Base-by-base conservation (phyloP, 495 filamentous ascomycete genomes). In the Evernia prunastri region DNA sequence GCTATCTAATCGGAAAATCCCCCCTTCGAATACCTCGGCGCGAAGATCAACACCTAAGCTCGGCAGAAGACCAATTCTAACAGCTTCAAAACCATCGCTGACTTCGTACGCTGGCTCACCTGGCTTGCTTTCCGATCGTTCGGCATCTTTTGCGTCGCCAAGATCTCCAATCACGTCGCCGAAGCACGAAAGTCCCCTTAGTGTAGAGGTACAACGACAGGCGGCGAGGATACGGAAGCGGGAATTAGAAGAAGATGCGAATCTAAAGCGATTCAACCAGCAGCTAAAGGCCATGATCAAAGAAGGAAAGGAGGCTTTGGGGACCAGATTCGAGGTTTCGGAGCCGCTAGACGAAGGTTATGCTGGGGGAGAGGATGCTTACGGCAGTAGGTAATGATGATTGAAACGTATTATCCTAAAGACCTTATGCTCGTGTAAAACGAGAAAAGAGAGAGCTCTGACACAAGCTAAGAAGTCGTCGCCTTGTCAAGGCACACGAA, bases 241-340 rank as follows among this genome's bases (percentile, higher is more conserved):
- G 31, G 92, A 96, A 67, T 79, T 85, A 54, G 90, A 94, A 67
- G 84, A 87, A 23, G 92, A 97, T 68, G 83, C 84, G 49, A 86
- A 86, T 59, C 82, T 98, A 59, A 83, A 84, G 61, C 83, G 86
- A 27, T 83, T 97, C 72, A 94, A 93, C 70, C 79, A 84, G 43
- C 85, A 87, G 68, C 75, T 97, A 33, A 84, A 87, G 68, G 86
- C 82, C 37, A 90, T 98, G 89, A 96, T 98, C 51, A 74, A 86
- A 11, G 87, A 97, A 72, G 94, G 91, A 0, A 89, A 87, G 71
- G 89, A 94, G 70, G 94, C 94, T 17, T 70, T 97, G 27, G 91
- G 89, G 15, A 89, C 90, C 39, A 92, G 79, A 58, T 79, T 91
- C 23, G 87, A 90, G 70, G 81, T 97, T 56, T 84, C 87, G 63